phyloP scores from a whole-genome alignment of 73 alveolate species.

The Paramecium sonneborni region DNA sequence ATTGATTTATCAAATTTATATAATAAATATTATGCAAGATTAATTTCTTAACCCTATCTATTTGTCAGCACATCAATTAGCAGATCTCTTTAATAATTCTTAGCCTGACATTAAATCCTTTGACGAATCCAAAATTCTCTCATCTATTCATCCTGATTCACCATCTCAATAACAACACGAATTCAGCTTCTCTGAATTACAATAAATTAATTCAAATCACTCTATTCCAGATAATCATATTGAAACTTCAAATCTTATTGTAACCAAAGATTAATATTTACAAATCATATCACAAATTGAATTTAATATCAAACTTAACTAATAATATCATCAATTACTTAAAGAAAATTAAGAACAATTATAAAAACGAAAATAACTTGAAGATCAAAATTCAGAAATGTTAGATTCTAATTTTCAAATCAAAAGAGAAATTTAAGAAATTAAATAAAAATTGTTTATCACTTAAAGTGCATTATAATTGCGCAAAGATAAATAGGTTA shows the following conservation, averaged over 20 bases:
- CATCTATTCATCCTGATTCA: background rate
- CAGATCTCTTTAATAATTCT: background rate
- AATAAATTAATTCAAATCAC: background rate
- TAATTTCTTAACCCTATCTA: background rate
- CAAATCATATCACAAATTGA: background rate
- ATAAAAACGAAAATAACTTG: background rate
- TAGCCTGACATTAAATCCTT: background rate
- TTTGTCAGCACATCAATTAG: slow-evolving; percentile 7
- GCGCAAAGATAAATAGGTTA: background rate
- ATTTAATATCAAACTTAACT: background rate
- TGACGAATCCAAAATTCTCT: background rate
- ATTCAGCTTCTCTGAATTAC: background rate
- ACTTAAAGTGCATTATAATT: background rate
- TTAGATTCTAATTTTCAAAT: background rate
- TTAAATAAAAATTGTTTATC: background rate
- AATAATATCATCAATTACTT: background rate
- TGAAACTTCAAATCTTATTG: background rate
- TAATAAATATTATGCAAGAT: slow-evolving; percentile 1
- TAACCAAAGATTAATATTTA: background rate
- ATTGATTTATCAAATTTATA: background rate
- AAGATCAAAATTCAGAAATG: background rate
- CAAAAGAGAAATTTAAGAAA: slow-evolving; percentile 5
- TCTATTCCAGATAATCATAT: background rate
- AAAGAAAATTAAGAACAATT: background rate
- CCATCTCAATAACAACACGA: background rate